phyloP scores from a whole-genome alignment of 164 flowering plant genomes.

The Piper betle region DNA sequence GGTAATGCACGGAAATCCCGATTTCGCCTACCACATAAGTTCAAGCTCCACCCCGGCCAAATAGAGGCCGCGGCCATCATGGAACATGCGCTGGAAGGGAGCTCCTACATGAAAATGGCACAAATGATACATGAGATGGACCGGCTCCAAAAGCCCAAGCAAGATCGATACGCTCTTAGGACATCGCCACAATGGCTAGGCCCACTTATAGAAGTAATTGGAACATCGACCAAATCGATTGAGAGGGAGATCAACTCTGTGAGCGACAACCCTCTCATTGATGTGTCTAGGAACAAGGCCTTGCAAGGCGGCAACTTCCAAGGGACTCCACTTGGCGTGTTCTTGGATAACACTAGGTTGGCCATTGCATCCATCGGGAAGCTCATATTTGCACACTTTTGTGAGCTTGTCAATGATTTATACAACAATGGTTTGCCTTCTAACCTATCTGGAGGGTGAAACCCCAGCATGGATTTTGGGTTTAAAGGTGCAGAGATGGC shows the following conservation, averaged over 20 bases:
- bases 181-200: no score
- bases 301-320: conserved; percentile 50
- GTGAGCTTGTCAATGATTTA: conserved; percentile 51
- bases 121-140: no score
- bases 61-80: no score
- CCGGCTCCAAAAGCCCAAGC: conserved; percentile 53
- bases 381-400: conserved; percentile 58
- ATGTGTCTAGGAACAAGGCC: conserved; percentile 67
- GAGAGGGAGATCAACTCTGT: conserved; percentile 61
- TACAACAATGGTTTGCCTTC: conserved; percentile 64
- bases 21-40: conserved; percentile 50
- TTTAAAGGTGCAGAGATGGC: conserved; percentile 51
- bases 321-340: conserved; percentile 48
- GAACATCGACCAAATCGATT: no score
- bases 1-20: conserved; percentile 59
- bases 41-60: conserved; percentile 62
- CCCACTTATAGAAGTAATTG: conserved; percentile 45
- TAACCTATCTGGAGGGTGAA: no score
- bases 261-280: conserved; percentile 54
- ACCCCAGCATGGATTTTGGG: conserved; percentile 59
- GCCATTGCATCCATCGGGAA: no score
- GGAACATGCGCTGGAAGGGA: conserved; percentile 41
- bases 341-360: no score
- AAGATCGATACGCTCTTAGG: no score
- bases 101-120: no score